Evolutionary conservation across 768 basidiomycete genomes (phyloP).

Genomic region (Boletales sp.): DNA sequence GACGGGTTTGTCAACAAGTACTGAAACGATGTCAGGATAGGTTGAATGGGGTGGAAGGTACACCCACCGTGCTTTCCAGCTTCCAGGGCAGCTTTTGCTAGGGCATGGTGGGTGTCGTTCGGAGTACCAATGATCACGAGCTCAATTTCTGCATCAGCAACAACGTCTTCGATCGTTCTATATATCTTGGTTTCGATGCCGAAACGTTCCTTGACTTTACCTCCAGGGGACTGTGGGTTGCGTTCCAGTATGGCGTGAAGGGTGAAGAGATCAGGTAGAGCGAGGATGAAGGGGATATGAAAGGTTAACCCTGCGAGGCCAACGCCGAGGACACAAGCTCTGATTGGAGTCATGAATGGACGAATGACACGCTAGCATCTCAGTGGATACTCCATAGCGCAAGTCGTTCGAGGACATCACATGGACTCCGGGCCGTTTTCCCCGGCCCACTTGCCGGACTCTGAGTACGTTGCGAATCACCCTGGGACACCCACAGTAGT

Average conservation of each 20-base stretch:
- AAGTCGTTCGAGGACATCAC: too few relatives aligned
- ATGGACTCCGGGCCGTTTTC: too few relatives aligned
- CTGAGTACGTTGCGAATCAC: too few relatives aligned
- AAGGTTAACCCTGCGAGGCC: slow-evolving; percentile 77
- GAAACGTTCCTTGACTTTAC: slow-evolving; percentile 65
- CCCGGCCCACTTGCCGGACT: too few relatives aligned
- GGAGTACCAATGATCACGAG: slow-evolving; percentile 68
- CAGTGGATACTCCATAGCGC: too few relatives aligned
- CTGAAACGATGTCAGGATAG: slow-evolving; percentile 32
- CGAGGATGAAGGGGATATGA: slow-evolving; percentile 76
- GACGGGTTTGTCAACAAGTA: slow-evolving; percentile 79
- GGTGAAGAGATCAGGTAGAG: slow-evolving; percentile 64
- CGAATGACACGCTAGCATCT: too few relatives aligned
- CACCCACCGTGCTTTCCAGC: slow-evolving; percentile 70
- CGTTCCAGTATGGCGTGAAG: slow-evolving; percentile 76
- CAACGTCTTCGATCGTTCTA: slow-evolving; percentile 55
- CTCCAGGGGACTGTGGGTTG: slow-evolving; percentile 56
- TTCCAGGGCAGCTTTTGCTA: slow-evolving; percentile 60
- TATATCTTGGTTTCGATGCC: slow-evolving; percentile 57
- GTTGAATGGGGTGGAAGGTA: background rate
- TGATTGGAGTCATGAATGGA: slow-evolving; percentile 43
- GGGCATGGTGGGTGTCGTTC: slow-evolving; percentile 67
- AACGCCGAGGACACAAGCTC: slow-evolving; percentile 70
- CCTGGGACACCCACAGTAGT: too few relatives aligned
- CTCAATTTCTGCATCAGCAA: slow-evolving; percentile 63